Evolutionary conservation across 495 filamentous ascomycete species (phyloP).

Genomic region (Bathelium albidoporum): DNA sequence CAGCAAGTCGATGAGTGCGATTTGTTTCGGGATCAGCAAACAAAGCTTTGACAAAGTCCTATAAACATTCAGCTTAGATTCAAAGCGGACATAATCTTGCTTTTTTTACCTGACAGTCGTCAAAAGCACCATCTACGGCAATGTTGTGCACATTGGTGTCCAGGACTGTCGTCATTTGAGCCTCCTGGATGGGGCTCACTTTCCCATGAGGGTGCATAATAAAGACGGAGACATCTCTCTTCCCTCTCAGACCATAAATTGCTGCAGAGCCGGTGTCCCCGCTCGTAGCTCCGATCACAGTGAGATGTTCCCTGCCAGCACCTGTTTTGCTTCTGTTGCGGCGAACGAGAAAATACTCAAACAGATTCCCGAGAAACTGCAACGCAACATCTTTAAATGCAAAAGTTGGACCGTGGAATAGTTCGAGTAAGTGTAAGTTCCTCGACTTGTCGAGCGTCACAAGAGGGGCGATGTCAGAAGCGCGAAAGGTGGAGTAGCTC

Average conservation of each 20-base stretch:
- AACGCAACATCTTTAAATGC: slow-evolving; percentile 90
- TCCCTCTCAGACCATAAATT: slow-evolving; percentile 93
- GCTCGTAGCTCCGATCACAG: slow-evolving; percentile 82
- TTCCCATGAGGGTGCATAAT: slow-evolving; percentile 80
- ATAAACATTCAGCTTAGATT: slow-evolving; percentile 2
- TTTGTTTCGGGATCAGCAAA: slow-evolving; percentile 75
- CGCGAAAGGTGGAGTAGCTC: slow-evolving; percentile 80
- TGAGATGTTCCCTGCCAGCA: slow-evolving; percentile 67
- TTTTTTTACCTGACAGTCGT: slow-evolving; percentile 69
- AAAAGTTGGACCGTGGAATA: slow-evolving; percentile 97
- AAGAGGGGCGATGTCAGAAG: slow-evolving; percentile 59
- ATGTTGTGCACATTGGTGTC: slow-evolving; percentile 87
- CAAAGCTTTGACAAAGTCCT: slow-evolving; percentile 87
- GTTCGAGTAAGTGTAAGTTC: slow-evolving; percentile 75
- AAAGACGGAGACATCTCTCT: slow-evolving; percentile 88
- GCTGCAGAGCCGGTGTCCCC: slow-evolving; percentile 93
- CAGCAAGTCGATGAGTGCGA: slow-evolving; percentile 61
- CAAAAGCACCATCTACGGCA: slow-evolving; percentile 77
- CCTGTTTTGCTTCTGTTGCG: slow-evolving; percentile 62
- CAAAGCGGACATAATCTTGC: not conserved
- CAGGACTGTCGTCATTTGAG: slow-evolving; percentile 85
- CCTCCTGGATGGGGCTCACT: slow-evolving; percentile 78
- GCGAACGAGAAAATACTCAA: slow-evolving; percentile 86
- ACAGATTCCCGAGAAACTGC: slow-evolving; percentile 87
- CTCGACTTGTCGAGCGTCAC: slow-evolving; percentile 54